Percentiles rank a stretch among this genome's conserved stretches.
Evolutionary conservation across 352 stramenopile species (phyloP).

Genomic region (Phytopythium aichiense): DNA sequence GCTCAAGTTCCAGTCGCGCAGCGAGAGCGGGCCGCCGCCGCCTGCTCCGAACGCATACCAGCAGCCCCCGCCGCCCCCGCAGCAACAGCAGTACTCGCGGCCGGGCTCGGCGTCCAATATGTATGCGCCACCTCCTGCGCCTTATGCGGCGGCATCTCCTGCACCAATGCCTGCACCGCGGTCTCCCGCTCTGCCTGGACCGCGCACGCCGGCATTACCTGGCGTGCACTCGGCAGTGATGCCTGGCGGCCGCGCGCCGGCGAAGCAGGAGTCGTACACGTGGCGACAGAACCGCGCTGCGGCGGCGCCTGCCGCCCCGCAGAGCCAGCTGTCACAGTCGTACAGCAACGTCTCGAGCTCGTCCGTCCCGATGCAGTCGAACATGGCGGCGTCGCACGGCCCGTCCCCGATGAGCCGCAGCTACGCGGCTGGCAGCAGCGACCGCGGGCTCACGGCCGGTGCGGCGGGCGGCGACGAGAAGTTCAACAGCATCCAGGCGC

Average conservation of each 20-base stretch:
- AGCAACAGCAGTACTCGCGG: slow-evolving; percentile 12
- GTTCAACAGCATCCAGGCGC: slow-evolving; percentile 84
- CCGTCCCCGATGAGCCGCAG: slow-evolving; percentile 70
- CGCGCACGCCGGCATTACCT: slow-evolving; percentile 6
- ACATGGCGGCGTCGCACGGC: slow-evolving; percentile 15
- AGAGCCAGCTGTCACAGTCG: slow-evolving; percentile 27
- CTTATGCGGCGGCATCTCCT: slow-evolving; percentile 5
- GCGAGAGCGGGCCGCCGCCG: slow-evolving; percentile 11
- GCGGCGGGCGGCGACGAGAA: slow-evolving; percentile 68
- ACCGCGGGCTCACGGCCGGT: slow-evolving; percentile 27
- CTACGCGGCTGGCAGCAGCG: slow-evolving; percentile 33
- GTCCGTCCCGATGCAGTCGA: slow-evolving; percentile 22
- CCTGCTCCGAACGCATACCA: background rate
- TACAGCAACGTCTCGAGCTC: slow-evolving; percentile 27
- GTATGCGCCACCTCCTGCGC: slow-evolving; percentile 11
- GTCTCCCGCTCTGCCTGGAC: slow-evolving; percentile 16
- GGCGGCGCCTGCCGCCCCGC: slow-evolving; percentile 20
- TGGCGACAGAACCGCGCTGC: slow-evolving; percentile 51
- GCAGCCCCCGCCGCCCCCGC: background rate
- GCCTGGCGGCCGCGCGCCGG: slow-evolving; percentile 24
- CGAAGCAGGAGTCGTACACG: slow-evolving; percentile 58
- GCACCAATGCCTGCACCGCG: slow-evolving; percentile 12
- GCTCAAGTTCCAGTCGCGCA: slow-evolving; percentile 75
- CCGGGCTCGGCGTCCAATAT: slow-evolving; percentile 16
- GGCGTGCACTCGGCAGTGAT: slow-evolving; percentile 4